A percentile compares a stretch with the other conserved stretches of the same genome.
Conservation (phyloP, 2,329 filamentous ascomycete genomes). For the Penicillium hordei region DNA sequence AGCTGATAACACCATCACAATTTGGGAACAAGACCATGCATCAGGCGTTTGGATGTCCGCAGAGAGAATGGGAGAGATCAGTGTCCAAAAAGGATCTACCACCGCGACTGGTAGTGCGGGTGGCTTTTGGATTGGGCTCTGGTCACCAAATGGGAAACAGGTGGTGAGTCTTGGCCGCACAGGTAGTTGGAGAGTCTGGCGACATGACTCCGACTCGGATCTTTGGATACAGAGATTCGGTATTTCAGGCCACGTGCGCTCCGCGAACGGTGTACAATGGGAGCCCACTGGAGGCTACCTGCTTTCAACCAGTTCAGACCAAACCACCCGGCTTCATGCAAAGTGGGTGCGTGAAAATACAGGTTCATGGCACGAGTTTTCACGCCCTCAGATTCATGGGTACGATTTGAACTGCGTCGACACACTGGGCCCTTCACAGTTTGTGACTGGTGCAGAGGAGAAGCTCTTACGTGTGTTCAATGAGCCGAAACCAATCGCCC, state of each 20-base stretch:
- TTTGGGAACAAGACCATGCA: conserved; percentile 81
- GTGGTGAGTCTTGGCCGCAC: conserved; percentile 85
- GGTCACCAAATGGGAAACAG: conserved; percentile 73
- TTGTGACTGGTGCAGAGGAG: conserved; percentile 94
- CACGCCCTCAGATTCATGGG: conserved; percentile 92
- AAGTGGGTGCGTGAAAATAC: conserved; percentile 62
- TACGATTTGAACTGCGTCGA: conserved; percentile 97
- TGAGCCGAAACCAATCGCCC: conserved; percentile 79
- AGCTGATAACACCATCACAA: conserved; percentile 88
- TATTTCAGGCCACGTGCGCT: conserved; percentile 77
- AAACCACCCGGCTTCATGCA: conserved; percentile 86
- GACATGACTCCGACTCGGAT: conserved; percentile 59
- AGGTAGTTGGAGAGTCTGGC: conserved; percentile 90
- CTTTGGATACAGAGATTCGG: conserved; percentile 76
- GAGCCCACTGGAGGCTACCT: conserved; percentile 78
- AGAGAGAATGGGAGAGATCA: conserved; percentile 87
- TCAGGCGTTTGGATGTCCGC: conserved; percentile 91
- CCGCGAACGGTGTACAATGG: conserved; percentile 83
- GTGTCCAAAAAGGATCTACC: conserved; percentile 89
- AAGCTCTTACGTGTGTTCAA: conserved; percentile 96
- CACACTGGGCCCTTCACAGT: conserved; percentile 68
- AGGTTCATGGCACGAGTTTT: conserved; percentile 89
- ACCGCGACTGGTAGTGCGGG: conserved; percentile 94
- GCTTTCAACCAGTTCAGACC: conserved; percentile 84
- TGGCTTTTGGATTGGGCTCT: conserved; percentile 94